Conservation (phyloP, 805 yeast species). For the Metschnikowia similis region DNA sequence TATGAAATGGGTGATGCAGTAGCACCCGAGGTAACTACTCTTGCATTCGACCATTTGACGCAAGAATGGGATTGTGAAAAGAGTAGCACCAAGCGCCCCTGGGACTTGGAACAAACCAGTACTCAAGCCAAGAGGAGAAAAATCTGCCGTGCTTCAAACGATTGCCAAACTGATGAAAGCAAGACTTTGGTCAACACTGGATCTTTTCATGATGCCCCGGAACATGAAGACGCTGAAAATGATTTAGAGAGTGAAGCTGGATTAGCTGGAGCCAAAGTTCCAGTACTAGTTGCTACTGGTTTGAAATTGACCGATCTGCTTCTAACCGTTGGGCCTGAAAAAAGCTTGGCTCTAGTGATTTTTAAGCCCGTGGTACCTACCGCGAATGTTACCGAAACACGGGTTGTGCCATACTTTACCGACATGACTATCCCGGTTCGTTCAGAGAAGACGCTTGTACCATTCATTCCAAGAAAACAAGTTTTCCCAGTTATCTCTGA, state of each 20-base stretch:
- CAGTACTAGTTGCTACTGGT: no score
- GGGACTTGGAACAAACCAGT: background rate
- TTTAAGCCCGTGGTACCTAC: background rate
- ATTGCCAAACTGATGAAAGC: background rate
- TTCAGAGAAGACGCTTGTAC: no score
- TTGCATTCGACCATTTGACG: background rate
- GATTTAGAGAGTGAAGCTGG: background rate
- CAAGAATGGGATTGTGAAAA: background rate
- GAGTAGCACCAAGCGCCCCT: background rate
- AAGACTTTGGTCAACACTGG: background rate
- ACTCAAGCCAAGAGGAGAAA: background rate
- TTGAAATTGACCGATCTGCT: no score
- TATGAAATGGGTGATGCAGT: background rate
- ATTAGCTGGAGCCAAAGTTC: background rate
- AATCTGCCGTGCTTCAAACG: background rate
- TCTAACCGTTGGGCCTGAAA: background rate
- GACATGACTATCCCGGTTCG: no score
- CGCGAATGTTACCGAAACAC: no score
- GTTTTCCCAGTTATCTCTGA: no score
- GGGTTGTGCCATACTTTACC: no score
- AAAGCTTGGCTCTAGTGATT: background rate
- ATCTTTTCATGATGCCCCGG: background rate
- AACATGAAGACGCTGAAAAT: background rate
- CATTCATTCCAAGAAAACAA: no score
- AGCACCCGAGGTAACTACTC: background rate